phyloP scores from a whole-genome alignment of 2,329 filamentous ascomycete genomes.

The Grosmannia clavigera region DNA sequence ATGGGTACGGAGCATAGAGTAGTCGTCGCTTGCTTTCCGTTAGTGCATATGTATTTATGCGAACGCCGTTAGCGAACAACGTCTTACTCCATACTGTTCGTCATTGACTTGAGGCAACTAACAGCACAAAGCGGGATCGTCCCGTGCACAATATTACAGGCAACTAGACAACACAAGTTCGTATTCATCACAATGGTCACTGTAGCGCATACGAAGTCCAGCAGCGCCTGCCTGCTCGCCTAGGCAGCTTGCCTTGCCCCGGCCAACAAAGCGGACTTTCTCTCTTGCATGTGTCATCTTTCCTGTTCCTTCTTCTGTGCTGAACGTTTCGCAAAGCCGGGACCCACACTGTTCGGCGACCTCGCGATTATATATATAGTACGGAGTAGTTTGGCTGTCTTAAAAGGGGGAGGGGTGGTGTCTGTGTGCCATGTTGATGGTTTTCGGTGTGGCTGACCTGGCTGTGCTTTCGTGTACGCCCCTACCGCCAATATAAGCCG shows the following conservation, averaged over 20 bases:
- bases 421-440: not conserved
- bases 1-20: too few relatives aligned
- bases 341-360: constrained; percentile 10
- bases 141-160: not conserved
- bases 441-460: not conserved
- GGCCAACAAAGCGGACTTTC: not conserved
- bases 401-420: not conserved
- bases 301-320: not conserved
- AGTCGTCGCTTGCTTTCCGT: not conserved
- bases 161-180: not conserved
- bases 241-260: not conserved
- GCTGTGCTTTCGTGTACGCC: not conserved
- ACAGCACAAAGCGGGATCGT: not conserved
- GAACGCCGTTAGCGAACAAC: not conserved
- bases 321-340: not conserved
- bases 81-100: not conserved
- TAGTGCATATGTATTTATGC: not conserved
- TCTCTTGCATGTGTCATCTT: not conserved
- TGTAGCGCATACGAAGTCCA: too few relatives aligned
- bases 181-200: too few relatives aligned
- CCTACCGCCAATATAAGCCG: not conserved
- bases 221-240: not conserved
- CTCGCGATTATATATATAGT: not conserved
- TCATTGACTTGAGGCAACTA: not conserved
- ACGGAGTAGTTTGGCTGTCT: not conserved